Base-by-base conservation (phyloP, 331 rosid genomes). In the Malus hybrid region DNA sequence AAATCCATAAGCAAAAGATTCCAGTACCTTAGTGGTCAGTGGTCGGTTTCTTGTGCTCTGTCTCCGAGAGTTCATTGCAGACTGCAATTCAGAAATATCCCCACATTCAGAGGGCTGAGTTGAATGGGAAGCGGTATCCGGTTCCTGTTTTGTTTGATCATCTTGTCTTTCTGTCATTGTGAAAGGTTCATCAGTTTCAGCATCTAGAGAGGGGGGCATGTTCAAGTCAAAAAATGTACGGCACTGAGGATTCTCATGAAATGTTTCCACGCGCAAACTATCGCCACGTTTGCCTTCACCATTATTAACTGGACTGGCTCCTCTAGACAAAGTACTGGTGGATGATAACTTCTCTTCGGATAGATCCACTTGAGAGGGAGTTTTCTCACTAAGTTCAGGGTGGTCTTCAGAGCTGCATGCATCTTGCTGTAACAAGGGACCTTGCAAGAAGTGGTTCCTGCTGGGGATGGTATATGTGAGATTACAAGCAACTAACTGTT, bases 31-130 rank as follows among this genome's bases (percentile, higher is more conserved):
- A 15, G 89, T 60, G 42, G 96, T 93, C 14, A 86, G 97, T 14
- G 97, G 98, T 16, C 98, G 81, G 80, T 85, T 91, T 83, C 98
- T 87, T 50, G 89, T 91, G 86, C 97, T 90, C 44, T 85, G 88
- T 71, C 97, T 83, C 73, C 98, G 81, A 24, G 81, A 42, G 71
- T 79, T 80, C 61, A 55, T 62, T 28, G 74, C 80, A 65, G 87
- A 76, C 78, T 84, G 90, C 68, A 77, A 86, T 74, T 85, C 91
- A 54, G 87, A 72, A 63, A 67, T 76, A 65, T 78, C 82, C 29
- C 42, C 80, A 62, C 71, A 62, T 27, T 79, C 75, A 29, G 77
- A 57, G 74, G 48, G 73, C 65, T 76, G 75, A 59, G 63, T 85
- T 55, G 75, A 80, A 65, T 52, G 64, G 69, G 73, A 67, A 52